Evolutionary conservation across 495 filamentous ascomycete species (phyloP).

Genomic region (Parmelia sp.): DNA sequence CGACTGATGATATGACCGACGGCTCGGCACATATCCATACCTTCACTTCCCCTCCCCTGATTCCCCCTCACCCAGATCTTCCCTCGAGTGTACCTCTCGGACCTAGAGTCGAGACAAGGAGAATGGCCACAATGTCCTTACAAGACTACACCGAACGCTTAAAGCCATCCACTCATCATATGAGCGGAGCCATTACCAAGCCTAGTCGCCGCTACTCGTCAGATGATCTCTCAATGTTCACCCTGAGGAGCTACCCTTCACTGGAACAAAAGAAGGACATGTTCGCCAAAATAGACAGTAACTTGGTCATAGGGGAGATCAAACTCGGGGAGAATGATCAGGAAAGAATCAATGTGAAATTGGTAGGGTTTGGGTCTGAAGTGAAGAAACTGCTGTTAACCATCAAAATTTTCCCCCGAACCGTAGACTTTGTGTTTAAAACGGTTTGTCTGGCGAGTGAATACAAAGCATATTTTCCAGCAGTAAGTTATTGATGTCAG

Average conservation of each 20-base stretch:
- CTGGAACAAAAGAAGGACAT: background rate
- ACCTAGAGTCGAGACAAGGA: background rate
- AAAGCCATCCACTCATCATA: background rate
- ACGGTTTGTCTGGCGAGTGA: constrained; percentile 34
- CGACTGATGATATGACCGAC: background rate
- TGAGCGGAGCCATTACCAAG: background rate
- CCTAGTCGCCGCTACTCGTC: background rate
- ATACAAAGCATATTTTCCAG: constrained; percentile 30
- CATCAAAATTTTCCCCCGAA: constrained; percentile 23
- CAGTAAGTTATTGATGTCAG: constrained; percentile 28
- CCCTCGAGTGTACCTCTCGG: background rate
- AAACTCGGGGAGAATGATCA: background rate
- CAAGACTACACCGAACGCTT: background rate
- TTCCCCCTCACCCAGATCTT: background rate
- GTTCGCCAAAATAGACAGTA: no score
- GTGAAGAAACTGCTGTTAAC: constrained; percentile 25
- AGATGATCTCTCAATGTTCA: background rate
- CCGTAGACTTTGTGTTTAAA: constrained; percentile 39
- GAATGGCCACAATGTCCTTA: background rate
- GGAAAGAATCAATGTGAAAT: constrained; percentile 1
- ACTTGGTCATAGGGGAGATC: constrained; percentile 3
- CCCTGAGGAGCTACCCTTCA: constrained; percentile 4
- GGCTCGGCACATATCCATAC: background rate
- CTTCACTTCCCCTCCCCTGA: background rate
- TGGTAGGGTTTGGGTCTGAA: constrained; percentile 1